Percentiles rank a stretch among this genome's conserved stretches.
These are phyloP conservation scores for Dioscorea zingiberensis DNA, from an alignment of 106 monocot genomes.

Conservation along the genomic window DNA sequence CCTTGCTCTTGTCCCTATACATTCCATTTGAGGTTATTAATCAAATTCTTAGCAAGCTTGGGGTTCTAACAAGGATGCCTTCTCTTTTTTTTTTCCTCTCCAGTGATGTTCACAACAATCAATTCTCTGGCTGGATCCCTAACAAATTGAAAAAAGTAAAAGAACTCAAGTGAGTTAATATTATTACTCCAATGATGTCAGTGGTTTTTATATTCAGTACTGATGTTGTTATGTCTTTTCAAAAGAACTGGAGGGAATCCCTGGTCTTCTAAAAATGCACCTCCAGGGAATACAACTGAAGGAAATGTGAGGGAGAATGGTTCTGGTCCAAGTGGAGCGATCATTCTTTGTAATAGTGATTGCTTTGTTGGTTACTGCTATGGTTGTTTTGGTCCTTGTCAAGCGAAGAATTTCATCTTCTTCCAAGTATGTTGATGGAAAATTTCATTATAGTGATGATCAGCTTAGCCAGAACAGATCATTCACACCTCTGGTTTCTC, in stretches of 20 bases:
- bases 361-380: conserved; percentile 21
- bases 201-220: neutral
- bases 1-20: too few relatives aligned
- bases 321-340: conserved; percentile 24
- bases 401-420: conserved; percentile 30
- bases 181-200: neutral
- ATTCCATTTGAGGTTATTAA: too few relatives aligned
- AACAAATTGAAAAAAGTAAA: conserved; percentile 36
- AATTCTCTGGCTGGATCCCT: conserved; percentile 65
- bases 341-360: conserved; percentile 43
- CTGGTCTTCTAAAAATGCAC: conserved; percentile 58
- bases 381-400: conserved; percentile 34
- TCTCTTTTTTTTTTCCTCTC: conserved; percentile 19
- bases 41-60: too few relatives aligned
- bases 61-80: neutral
- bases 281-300: conserved; percentile 19
- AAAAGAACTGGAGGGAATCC: conserved; percentile 57
- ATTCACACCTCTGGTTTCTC: conserved; percentile 25
- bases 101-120: conserved; percentile 66
- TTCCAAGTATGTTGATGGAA: conserved; percentile 27
- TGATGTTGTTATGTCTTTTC: neutral
- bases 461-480: conserved; percentile 28
- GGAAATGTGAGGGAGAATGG: neutral
- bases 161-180: conserved; percentile 48
- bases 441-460: conserved; percentile 36